A percentile compares a stretch with the other conserved stretches of the same genome.
These are phyloP conservation scores for Boletus eberwhitei DNA, from an alignment of 768 basidiomycete genomes.

Conservation along the genomic window DNA sequence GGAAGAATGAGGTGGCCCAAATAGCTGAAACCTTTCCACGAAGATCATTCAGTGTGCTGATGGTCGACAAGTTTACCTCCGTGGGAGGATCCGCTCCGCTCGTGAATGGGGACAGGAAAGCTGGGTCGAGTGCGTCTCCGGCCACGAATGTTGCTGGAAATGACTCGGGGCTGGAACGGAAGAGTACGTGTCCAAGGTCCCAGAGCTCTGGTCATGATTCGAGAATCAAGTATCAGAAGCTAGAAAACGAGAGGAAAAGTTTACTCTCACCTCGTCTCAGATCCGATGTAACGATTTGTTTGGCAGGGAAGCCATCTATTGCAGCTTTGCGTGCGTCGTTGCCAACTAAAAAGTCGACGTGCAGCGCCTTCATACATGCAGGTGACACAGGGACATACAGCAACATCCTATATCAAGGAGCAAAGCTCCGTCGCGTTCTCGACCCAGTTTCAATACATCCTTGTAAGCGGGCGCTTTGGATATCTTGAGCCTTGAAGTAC, in stretches of 20 bases:
- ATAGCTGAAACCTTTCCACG: constrained; percentile 47
- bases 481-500: constrained; percentile 20
- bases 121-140: constrained; percentile 52
- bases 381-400: constrained; percentile 25
- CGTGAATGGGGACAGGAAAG: constrained; percentile 35
- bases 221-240: neutral
- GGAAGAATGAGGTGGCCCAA: constrained; percentile 49
- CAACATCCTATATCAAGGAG: constrained; percentile 47
- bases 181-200: constrained; percentile 61
- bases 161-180: constrained; percentile 46
- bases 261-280: constrained; percentile 31
- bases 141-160: constrained; percentile 55
- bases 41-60: constrained; percentile 44
- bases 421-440: constrained; percentile 34
- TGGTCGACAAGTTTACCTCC: constrained; percentile 24
- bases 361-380: neutral
- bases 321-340: constrained; percentile 39
- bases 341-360: constrained; percentile 32
- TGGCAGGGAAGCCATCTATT: constrained; percentile 40
- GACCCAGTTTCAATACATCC: constrained; percentile 34
- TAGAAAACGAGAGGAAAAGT: neutral
- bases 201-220: constrained; percentile 45
- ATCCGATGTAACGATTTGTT: constrained; percentile 39
- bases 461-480: constrained; percentile 20
- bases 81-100: constrained; percentile 14